These are phyloP conservation scores for Camellia sinensis DNA, from an alignment of 148 eudicot species.

Conservation along the genomic window DNA sequence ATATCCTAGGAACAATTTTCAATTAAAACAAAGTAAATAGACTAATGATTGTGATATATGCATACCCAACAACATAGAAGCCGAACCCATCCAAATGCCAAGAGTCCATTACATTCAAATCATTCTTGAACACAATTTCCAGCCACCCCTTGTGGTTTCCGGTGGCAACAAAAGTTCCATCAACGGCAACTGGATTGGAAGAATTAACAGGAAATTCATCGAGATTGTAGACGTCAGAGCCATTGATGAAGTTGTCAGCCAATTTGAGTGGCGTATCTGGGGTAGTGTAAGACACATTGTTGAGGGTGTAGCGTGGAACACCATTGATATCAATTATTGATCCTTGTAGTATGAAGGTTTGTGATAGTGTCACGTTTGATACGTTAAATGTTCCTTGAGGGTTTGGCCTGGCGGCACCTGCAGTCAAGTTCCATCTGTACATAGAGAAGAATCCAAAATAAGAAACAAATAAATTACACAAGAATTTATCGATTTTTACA, in stretches of 20 bases:
- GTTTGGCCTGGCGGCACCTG: too few relatives aligned
- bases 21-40: too few relatives aligned
- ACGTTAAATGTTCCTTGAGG: conserved; percentile 1
- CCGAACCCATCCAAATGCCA: conserved; percentile 53
- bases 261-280: conserved; percentile 37
- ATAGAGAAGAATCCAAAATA: too few relatives aligned
- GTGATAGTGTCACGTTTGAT: conserved; percentile 34
- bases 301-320: conserved; percentile 24
- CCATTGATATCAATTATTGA: conserved; percentile 25
- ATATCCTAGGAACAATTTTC: too few relatives aligned
- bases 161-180: conserved; percentile 29
- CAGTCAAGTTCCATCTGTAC: too few relatives aligned
- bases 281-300: conserved; percentile 32
- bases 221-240: conserved; percentile 37
- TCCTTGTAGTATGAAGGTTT: conserved; percentile 34
- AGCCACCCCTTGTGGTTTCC: conserved; percentile 43
- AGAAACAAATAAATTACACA: too few relatives aligned
- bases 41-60: too few relatives aligned
- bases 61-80: conserved; percentile 45
- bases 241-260: conserved; percentile 31
- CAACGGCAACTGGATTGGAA: conserved; percentile 9
- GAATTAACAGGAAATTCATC: conserved; percentile 25
- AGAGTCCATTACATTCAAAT: conserved; percentile 29
- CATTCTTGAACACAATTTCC: conserved; percentile 38
- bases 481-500: too few relatives aligned